Evolutionary conservation across 2,329 filamentous ascomycete species (phyloP), one percentile per base, ranked within the genome.

Genomic region (Pestalotiopsis sp.): DNA sequence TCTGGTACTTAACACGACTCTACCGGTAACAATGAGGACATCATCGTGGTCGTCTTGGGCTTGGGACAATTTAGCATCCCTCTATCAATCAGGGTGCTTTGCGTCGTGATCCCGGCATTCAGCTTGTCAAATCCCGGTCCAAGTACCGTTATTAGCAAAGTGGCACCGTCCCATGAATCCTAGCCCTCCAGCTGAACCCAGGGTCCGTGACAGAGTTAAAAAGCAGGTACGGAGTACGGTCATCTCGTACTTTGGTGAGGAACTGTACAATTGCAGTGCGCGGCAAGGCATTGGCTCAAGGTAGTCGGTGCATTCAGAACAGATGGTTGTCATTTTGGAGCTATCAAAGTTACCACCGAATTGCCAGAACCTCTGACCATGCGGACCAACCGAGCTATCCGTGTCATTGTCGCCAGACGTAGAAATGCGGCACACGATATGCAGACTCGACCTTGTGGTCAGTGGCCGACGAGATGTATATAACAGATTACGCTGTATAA

Each of bases 161-260:
- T 36, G 27, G 11, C 59, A 13, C 27, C 36, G 39, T 36, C 25
- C 31, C 31, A 62, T n/a, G 5, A 11, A 36, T 39, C 31, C 36
- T 62, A 62, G 36, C 59, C 27, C 59, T 9, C 36, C 27, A 62
- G 59, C 59, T 62, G 59, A 36, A 62, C 13, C 59, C 59, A 62
- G 59, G 45, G 45, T 52, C 45, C 20, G 17, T 20, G 17, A 52
- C 41, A 52, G 17, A 52, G 20, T 6, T 6, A 52, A 52, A 49
- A 52, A n/a, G 45, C 45, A 52, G 45, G 45, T 52, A 52, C 17
- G n/a, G 31, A 36, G 45, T 52, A 52, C 17, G 45, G 31, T 9
- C 31, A 36, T 36, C 6, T 36, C 31, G 45, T 52, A 52, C 45
- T 52, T 52, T 52, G 45, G 45, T 20, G 45, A n/a, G 45, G n/a